Evolutionary conservation across 495 filamentous ascomycete genomes (phyloP).

Genomic region (Aspergillus nanangensis): DNA sequence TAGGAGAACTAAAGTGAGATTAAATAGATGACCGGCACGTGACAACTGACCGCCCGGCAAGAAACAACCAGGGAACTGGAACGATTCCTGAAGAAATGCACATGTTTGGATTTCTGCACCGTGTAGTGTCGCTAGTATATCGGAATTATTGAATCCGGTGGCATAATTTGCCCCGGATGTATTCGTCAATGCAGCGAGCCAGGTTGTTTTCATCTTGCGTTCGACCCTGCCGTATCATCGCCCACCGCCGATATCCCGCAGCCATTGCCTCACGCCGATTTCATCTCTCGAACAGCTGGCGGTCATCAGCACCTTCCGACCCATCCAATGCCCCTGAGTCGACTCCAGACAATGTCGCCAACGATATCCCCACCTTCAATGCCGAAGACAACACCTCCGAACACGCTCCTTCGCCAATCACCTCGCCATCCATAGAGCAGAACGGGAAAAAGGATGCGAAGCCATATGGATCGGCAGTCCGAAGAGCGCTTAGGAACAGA

Average conservation of each 20-base stretch:
- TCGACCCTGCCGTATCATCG: slow-evolving; percentile 42
- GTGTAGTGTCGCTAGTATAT: too few relatives aligned
- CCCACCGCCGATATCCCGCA: slow-evolving; percentile 38
- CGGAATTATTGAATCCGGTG: slow-evolving; percentile 28
- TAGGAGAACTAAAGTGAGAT: too few relatives aligned
- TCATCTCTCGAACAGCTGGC: slow-evolving; percentile 32
- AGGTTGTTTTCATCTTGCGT: slow-evolving; percentile 27
- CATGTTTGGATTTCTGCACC: too few relatives aligned
- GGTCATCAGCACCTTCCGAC: slow-evolving; percentile 30
- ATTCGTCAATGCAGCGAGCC: slow-evolving; percentile 36
- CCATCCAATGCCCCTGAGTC: slow-evolving; percentile 22
- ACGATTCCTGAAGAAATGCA: too few relatives aligned
- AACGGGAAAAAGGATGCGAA: slow-evolving; percentile 18
- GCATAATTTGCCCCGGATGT: slow-evolving; percentile 34
- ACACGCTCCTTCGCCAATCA: slow-evolving; percentile 2
- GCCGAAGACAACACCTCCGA: slow-evolving; percentile 11
- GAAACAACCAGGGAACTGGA: too few relatives aligned
- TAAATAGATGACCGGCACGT: too few relatives aligned
- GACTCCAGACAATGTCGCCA: slow-evolving; percentile 15
- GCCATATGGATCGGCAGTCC: slow-evolving; percentile 39
- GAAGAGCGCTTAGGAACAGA: slow-evolving; percentile 35
- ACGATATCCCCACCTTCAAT: slow-evolving; percentile 20
- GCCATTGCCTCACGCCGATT: slow-evolving; percentile 28
- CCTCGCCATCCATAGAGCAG: slow-evolving; percentile 13
- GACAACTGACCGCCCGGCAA: too few relatives aligned